These are phyloP conservation scores for Abortiporus biennis DNA, from an alignment of 1,284 basidiomycete species.

Conservation along the genomic window DNA sequence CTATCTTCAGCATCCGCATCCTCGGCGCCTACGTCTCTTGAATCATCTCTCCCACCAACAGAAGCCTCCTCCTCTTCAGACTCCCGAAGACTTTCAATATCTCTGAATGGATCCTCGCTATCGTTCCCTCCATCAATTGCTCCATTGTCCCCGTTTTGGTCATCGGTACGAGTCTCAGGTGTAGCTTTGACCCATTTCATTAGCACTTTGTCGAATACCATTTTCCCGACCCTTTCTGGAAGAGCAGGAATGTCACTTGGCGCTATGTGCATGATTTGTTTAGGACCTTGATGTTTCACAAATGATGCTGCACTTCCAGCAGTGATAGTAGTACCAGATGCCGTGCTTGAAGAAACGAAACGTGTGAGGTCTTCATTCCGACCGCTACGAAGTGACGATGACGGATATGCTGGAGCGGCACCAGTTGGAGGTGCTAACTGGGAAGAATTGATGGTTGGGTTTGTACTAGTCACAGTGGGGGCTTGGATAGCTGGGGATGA, in stretches of 20 bases:
- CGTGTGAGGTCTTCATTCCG: slow-evolving; percentile 74
- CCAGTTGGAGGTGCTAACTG: slow-evolving; percentile 18
- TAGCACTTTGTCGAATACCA: slow-evolving; percentile 77
- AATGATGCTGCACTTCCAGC: slow-evolving; percentile 70
- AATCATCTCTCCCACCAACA: background rate
- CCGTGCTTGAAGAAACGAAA: slow-evolving; percentile 80
- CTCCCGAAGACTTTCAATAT: slow-evolving; percentile 77
- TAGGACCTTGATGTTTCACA: slow-evolving; percentile 77
- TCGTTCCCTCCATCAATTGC: slow-evolving; percentile 37
- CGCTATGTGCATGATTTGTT: slow-evolving; percentile 70
- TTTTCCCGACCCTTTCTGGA: slow-evolving; percentile 75
- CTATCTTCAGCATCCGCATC: slow-evolving; percentile 24
- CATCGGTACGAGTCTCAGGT: slow-evolving; percentile 33
- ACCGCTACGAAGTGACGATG: slow-evolving; percentile 42
- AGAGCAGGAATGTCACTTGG: slow-evolving; percentile 73
- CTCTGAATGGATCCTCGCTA: slow-evolving; percentile 82
- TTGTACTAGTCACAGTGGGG: background rate
- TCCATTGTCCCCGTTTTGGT: slow-evolving; percentile 30
- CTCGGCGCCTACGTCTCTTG: slow-evolving; percentile 2
- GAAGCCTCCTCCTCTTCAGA: too few species aligned
- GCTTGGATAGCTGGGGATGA: slow-evolving; percentile 10
- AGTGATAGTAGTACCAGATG: slow-evolving; percentile 68
- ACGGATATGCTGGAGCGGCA: slow-evolving; percentile 36
- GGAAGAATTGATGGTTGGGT: slow-evolving; percentile 10
- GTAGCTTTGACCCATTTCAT: slow-evolving; percentile 81